Evolutionary conservation across 768 basidiomycete genomes (phyloP).

Genomic region (Lanmaoa rubissima): DNA sequence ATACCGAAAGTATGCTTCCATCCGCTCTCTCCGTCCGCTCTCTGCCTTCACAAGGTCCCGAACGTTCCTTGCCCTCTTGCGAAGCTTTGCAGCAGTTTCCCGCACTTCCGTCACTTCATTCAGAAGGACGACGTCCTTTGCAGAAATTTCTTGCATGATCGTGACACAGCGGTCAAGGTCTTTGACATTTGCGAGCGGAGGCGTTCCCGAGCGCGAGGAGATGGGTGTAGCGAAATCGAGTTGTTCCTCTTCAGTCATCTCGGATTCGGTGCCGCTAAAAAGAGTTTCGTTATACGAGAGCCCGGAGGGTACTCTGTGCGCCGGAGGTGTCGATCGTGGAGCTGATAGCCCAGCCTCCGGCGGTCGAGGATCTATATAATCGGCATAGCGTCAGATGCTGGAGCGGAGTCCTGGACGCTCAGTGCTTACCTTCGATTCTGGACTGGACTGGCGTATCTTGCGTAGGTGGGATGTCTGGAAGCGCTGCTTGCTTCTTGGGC

Average conservation of each 20-base stretch:
- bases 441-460: not conserved
- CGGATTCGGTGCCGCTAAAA: constrained; percentile 25
- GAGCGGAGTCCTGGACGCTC: not conserved
- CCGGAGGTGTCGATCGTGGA: not conserved
- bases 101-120: constrained; percentile 5
- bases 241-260: constrained; percentile 20
- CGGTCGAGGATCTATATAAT: not conserved
- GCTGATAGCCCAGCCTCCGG: constrained; percentile 3
- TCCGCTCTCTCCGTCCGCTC: constrained; percentile 23
- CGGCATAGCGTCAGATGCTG: not conserved
- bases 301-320: not conserved
- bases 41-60: constrained; percentile 25
- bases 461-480: not conserved
- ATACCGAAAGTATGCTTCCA: constrained; percentile 28
- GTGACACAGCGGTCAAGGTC: constrained; percentile 24
- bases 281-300: constrained; percentile 4
- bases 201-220: constrained; percentile 26
- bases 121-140: constrained; percentile 17
- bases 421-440: not conserved
- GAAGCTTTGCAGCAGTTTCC: constrained; percentile 18
- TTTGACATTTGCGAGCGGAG: constrained; percentile 11
- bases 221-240: constrained; percentile 19
- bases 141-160: constrained; percentile 28
- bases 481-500: not conserved
- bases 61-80: constrained; percentile 20